Evolutionary conservation across 805 yeast species (phyloP).

Genomic region (Kazachstania africana): DNA sequence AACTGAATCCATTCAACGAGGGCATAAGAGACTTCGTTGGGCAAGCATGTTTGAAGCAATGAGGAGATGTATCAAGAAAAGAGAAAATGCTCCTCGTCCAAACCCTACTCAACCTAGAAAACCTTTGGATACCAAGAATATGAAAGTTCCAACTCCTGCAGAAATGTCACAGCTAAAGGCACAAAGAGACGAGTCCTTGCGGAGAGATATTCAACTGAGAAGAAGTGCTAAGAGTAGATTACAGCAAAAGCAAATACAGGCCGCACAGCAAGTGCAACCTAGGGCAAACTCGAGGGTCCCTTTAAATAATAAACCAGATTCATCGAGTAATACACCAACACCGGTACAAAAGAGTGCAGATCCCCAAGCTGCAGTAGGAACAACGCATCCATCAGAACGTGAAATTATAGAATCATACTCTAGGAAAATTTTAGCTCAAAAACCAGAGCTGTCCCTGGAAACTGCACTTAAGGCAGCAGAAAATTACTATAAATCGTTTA

Average conservation of each 20-base stretch:
- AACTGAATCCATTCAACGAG: constrained; percentile 82
- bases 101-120: constrained; percentile 34
- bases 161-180: constrained; percentile 73
- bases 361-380: neutral
- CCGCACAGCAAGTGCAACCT: constrained; percentile 7
- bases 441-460: constrained; percentile 23
- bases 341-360: neutral
- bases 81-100: constrained; percentile 67
- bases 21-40: constrained; percentile 86
- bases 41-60: constrained; percentile 95
- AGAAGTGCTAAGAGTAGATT: constrained; percentile 22
- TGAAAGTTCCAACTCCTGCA: constrained; percentile 65
- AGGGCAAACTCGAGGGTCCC: constrained; percentile 3
- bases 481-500: constrained; percentile 16
- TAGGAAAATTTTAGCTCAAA: constrained; percentile 21
- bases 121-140: constrained; percentile 30
- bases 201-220: constrained; percentile 40
- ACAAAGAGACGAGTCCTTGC: constrained; percentile 77
- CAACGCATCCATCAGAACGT: constrained; percentile 7
- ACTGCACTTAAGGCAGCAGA: constrained; percentile 26
- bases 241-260: constrained; percentile 18
- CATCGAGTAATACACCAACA: neutral
- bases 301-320: neutral
- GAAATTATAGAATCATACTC: constrained; percentile 24
- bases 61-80: constrained; percentile 76